Percentiles rank a stretch among this genome's conserved stretches.
These are phyloP conservation scores for Aaosphaeria arxii DNA, from an alignment of 2,329 filamentous ascomycete genomes.

Conservation along the genomic window DNA sequence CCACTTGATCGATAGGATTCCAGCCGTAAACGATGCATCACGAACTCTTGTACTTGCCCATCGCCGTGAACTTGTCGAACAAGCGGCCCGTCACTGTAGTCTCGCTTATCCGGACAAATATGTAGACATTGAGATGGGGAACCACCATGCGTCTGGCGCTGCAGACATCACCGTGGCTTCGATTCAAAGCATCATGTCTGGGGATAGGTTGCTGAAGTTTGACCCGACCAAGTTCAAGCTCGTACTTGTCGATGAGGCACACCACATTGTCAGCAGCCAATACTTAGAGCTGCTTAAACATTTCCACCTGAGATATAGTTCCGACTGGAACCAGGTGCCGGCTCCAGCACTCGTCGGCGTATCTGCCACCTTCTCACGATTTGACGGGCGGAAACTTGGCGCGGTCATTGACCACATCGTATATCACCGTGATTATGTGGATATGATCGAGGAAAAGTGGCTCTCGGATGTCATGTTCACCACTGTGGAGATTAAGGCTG, in stretches of 20 bases:
- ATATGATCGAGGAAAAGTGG: conserved; percentile 88
- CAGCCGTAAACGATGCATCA: conserved; percentile 55
- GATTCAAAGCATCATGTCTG: conserved; percentile 77
- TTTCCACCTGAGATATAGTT: conserved; percentile 64
- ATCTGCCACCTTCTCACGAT: conserved; percentile 76
- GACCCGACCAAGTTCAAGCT: conserved; percentile 80
- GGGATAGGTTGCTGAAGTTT: conserved; percentile 76
- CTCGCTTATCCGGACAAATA: conserved; percentile 74
- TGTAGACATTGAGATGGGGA: conserved; percentile 91
- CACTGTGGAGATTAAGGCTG: conserved; percentile 78
- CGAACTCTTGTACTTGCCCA: conserved; percentile 92
- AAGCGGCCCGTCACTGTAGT: conserved; percentile 82
- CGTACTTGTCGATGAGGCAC: conserved; percentile 90
- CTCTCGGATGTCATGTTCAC: conserved; percentile 91
- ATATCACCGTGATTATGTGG: conserved; percentile 79
- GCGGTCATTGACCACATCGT: conserved; percentile 91
- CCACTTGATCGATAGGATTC: conserved; percentile 79
- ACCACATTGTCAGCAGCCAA: conserved; percentile 85
- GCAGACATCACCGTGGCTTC: conserved; percentile 96
- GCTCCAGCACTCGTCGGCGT: conserved; percentile 72
- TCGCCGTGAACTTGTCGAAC: conserved; percentile 88
- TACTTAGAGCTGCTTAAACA: conserved; percentile 76
- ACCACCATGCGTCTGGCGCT: conserved; percentile 67
- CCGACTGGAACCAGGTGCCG: conserved; percentile 28
- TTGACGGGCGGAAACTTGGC: conserved; percentile 79